Conservation (phyloP, 1,284 basidiomycete genomes). For the Naganishia sp. region DNA sequence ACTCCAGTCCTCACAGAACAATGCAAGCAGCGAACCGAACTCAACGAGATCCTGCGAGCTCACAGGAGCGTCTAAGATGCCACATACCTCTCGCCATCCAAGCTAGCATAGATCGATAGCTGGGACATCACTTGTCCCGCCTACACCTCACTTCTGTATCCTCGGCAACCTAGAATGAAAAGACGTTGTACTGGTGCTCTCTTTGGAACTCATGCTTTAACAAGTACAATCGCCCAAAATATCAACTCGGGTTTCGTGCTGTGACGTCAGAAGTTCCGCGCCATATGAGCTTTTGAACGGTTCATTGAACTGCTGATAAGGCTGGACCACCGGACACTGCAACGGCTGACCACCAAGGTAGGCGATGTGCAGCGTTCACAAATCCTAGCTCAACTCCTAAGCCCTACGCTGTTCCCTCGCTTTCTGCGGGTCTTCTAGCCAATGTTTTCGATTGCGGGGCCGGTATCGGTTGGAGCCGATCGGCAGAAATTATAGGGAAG, state of each 20-base stretch:
- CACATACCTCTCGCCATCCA: not conserved
- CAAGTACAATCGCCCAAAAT: no score
- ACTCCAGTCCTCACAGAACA: constrained; percentile 49
- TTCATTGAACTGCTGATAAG: not conserved
- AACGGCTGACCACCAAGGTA: not conserved
- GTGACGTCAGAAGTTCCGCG: no score
- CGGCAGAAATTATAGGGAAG: no score
- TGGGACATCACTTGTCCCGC: not conserved
- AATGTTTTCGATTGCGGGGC: no score
- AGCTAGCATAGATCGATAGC: constrained; percentile 1
- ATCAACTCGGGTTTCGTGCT: no score
- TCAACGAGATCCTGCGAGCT: constrained; percentile 50
- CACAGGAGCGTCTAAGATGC: constrained; percentile 34
- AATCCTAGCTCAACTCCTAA: no score
- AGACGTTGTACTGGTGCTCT: constrained; percentile 12
- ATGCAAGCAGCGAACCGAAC: constrained; percentile 55
- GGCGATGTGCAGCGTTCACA: no score
- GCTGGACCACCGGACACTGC: not conserved
- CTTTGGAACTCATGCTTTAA: not conserved
- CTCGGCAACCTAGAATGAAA: not conserved
- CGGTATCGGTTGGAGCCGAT: no score
- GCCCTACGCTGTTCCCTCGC: no score
- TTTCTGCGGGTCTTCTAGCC: no score
- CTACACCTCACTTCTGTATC: constrained; percentile 2
- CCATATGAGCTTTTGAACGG: no score